These are phyloP conservation scores for Debaryomyces subglobosus DNA, from an alignment of 1,139 yeast genomes.

Conservation along the genomic window DNA sequence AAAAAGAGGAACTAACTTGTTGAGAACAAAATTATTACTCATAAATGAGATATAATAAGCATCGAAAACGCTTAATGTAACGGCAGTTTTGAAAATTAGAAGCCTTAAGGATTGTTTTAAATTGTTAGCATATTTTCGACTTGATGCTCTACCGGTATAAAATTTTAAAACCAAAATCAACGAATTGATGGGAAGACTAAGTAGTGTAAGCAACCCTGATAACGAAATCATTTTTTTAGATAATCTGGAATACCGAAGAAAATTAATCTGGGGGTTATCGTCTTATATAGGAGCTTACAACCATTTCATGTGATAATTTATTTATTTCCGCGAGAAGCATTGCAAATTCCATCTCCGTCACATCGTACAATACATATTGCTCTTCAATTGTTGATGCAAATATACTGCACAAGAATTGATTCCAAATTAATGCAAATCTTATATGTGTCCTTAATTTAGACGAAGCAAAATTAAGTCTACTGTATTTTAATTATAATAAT, in stretches of 20 bases:
- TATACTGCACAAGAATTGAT: neutral
- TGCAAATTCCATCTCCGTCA: neutral
- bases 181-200: conserved; percentile 10
- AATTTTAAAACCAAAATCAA: conserved; percentile 6
- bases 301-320: neutral
- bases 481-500: no score
- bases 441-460: no score
- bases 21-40: conserved; percentile 1
- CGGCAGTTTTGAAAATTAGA: conserved; percentile 7
- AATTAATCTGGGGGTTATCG: neutral
- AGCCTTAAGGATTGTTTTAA: conserved; percentile 9
- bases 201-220: conserved; percentile 6
- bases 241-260: no score
- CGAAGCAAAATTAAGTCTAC: no score
- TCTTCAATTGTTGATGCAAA: no score
- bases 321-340: neutral
- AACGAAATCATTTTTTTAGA: neutral
- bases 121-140: conserved; percentile 10
- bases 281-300: neutral
- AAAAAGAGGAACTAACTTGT: conserved; percentile 6
- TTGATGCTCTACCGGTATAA: conserved; percentile 10
- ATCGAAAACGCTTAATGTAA: conserved; percentile 9
- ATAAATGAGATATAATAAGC: conserved; percentile 8
- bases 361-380: neutral
- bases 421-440: neutral